Evolutionary conservation across 768 basidiomycete genomes (phyloP), one percentile per base, ranked within the genome.

Genomic region (Suillus decipiens): DNA sequence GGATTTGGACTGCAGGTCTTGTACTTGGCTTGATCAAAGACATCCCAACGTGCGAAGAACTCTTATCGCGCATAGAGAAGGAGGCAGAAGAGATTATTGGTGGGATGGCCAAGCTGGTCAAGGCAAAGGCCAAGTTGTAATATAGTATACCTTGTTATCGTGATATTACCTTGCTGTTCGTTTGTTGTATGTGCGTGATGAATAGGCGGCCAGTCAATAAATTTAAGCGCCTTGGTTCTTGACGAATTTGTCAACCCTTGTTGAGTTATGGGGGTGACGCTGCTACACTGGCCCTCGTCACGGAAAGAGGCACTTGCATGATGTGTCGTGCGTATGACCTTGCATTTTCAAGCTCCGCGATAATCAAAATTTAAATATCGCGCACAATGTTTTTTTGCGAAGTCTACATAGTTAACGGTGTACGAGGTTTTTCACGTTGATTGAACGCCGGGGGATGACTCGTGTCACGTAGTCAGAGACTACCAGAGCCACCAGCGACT

Each of bases 1-100:
- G 95, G 5, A 89, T 96, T 55, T 96, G 95, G 95, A 84, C 76
- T 61, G 86, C 86, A 22, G 88, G 90, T 2, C 76, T 90, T 63
- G 74, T 77, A 9, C 70, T 89, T 59, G 92, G 91, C 2, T 72
- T 93, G 64, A 94, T 96, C 71, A 81, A 90, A 43, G 93, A 96
- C 71, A 86, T 92, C 48, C 92, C 92, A 15, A 90, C 89, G 1
- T 96, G 93, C 77, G 81, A 88, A 62, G 89, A 81, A 59, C 77
- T 97, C 36, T 64, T 96, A 60, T 69, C 72, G 19, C 78, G 84
- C 67, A 83, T 96, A 51, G 95, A 93, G 78, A 79, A 72, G 58
- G 93, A 94, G 71, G 88, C 88, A 0, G 89, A 90, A 73, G 84
- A 84, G 61, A 83, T 88, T 56, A 84, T 95, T 56, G 79, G 75